Conservation (phyloP, 768 basidiomycete genomes). For the Russula foetens region DNA sequence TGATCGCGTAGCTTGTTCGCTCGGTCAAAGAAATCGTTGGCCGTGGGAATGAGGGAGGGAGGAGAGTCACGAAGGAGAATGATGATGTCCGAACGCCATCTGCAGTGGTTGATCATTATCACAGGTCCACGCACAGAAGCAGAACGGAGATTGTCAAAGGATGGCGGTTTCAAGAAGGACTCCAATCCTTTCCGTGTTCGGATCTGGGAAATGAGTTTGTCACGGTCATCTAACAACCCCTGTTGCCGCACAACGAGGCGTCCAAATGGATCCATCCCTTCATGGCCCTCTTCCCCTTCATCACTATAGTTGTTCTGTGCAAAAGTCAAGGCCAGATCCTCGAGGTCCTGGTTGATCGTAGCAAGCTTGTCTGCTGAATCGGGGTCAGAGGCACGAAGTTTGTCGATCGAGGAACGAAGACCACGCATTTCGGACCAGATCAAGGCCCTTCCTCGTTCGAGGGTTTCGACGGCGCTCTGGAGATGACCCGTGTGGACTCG, state of each 20-base stretch:
- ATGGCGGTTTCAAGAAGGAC: background rate
- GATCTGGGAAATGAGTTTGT: background rate
- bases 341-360: background rate
- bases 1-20: slow-evolving; percentile 33
- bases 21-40: slow-evolving; percentile 27
- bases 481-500: no score
- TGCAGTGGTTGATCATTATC: no score
- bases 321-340: background rate
- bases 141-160: background rate
- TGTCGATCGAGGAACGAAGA: background rate
- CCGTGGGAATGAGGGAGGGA: slow-evolving; percentile 37
- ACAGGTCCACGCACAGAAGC: background rate
- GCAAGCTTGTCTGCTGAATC: background rate
- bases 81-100: background rate
- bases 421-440: background rate
- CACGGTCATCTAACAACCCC: background rate
- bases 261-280: slow-evolving; percentile 31
- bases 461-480: no score
- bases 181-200: background rate
- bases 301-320: background rate
- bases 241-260: background rate
- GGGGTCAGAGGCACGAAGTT: background rate
- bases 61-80: background rate
- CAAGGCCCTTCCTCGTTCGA: no score
- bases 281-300: no score